Conservation (phyloP, 257 asterid species). For the Jacaranda copaia region DNA sequence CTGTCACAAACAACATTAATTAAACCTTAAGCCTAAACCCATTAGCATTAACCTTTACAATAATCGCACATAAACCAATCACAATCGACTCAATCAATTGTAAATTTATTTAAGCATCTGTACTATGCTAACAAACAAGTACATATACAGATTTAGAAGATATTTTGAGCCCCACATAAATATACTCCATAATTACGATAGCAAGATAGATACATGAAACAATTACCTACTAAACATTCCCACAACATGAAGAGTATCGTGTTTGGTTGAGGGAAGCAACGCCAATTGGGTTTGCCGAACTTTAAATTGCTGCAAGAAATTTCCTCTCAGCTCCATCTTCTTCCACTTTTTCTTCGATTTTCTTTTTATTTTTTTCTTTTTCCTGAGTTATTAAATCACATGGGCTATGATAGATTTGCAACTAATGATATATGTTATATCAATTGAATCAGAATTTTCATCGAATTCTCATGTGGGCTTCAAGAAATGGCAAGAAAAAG, state of each 20-base stretch:
- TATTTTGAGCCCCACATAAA: background rate
- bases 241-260: slow-evolving; percentile 40
- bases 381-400: slow-evolving; percentile 28
- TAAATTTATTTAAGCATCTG: background rate
- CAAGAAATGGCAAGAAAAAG: slow-evolving; percentile 6
- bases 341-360: background rate
- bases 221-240: slow-evolving; percentile 54
- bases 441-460: slow-evolving; percentile 11
- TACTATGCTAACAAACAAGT: background rate
- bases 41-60: background rate
- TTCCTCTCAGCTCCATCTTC: slow-evolving; percentile 70
- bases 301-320: slow-evolving; percentile 54
- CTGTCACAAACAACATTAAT: background rate
- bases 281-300: slow-evolving; percentile 45
- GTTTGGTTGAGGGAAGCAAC: slow-evolving; percentile 38
- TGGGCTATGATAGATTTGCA: slow-evolving; percentile 12
- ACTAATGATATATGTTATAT: background rate
- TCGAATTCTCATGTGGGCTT: background rate
- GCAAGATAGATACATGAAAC: background rate
- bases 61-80: slow-evolving; percentile 10
- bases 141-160: background rate
- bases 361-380: background rate
- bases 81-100: slow-evolving; percentile 10
- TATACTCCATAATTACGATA: slow-evolving; percentile 1
- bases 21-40: background rate